Base-by-base conservation (phyloP, 441 rosid genomes). In the Adansonia gregorii region DNA sequence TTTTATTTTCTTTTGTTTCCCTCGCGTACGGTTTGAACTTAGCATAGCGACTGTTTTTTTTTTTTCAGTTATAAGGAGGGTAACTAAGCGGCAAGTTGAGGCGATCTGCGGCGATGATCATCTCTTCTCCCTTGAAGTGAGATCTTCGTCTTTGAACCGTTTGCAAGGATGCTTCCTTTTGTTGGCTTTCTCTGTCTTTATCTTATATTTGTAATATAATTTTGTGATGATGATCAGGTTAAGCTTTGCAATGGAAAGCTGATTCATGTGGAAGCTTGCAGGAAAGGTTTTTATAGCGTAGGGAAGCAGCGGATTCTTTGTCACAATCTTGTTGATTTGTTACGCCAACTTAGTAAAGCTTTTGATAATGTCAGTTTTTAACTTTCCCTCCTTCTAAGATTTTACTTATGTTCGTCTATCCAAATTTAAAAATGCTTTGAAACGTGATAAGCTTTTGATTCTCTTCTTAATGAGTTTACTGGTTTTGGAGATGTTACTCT, bases 171-270 rank as follows among this genome's bases (percentile, higher is more conserved):
- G 5, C 8, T 6, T 59, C 31, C 64, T 17, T 48, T 60, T 60
- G 1, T 45, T 60, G 17, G 59, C 69, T 59, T 14, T 54, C 19
- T 54, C 20, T 54, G 12, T 20, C 6, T 49, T 52, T 31, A 17
- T 77, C 17, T 49, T n/a, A 5, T 14, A 48, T 78, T 35, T 65
- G 19, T 49, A 9, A 24, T 4, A 10, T 46, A 52, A 7, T 55
- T 31, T 22, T 45, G 31, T 31, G 74, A 24, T 43, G 39, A 75
- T 67, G 59, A 56, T 58, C 86, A 95, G 99, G 97, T 89, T 87
- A 95, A 92, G 88, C 92, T 94, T 77, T 90, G 98, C 87, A 94
- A 92, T 72, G 98, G 97, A 81, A 95, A 94, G 90, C 73, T 90
- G 85, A 88, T 92, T 80, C 91, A 88, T 19, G 90, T 94, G 56